Percentiles rank a stretch among this genome's conserved stretches.
Conservation (phyloP, 371 early-diverging fungal species). For the Smittium culicis region DNA sequence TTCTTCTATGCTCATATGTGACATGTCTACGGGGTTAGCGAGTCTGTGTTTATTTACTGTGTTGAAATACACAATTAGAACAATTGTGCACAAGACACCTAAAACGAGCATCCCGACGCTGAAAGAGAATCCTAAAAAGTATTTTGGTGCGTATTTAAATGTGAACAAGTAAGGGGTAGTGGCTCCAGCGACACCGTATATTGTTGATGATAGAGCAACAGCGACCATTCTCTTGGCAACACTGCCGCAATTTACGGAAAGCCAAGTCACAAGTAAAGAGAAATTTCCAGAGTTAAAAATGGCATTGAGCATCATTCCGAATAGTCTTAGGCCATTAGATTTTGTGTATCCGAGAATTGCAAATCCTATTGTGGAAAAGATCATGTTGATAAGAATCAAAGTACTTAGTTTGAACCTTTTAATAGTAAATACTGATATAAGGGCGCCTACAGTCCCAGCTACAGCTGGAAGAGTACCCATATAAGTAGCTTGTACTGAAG, state of each 20-base stretch:
- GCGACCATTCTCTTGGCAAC: background rate
- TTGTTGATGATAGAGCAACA: background rate
- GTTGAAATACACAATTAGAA: background rate
- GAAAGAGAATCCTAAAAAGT: conserved; percentile 2
- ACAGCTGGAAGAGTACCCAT: conserved; percentile 8
- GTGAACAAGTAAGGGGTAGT: conserved; percentile 10
- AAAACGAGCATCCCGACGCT: background rate
- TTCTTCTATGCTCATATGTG: conserved; percentile 9
- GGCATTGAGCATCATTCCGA: background rate
- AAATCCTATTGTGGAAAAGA: background rate
- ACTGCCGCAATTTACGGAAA: conserved; percentile 12
- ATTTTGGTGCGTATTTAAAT: conserved; percentile 6
- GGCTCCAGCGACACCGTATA: conserved; percentile 9
- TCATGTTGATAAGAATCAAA: background rate
- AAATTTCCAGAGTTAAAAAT: background rate
- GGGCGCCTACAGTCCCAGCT: conserved; percentile 5
- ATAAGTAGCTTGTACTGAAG: conserved; percentile 1
- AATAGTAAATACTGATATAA: background rate
- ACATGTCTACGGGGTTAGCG: conserved; percentile 9
- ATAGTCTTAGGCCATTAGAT: background rate
- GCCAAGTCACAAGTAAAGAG: conserved; percentile 5
- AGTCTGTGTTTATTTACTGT: background rate
- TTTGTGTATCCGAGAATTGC: background rate
- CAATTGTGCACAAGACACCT: background rate
- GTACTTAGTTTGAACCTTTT: background rate